Evolutionary conservation across 495 filamentous ascomycete species (phyloP), one percentile per base, ranked within the genome.

Genomic region (Hypomontagnella submonticulosa): DNA sequence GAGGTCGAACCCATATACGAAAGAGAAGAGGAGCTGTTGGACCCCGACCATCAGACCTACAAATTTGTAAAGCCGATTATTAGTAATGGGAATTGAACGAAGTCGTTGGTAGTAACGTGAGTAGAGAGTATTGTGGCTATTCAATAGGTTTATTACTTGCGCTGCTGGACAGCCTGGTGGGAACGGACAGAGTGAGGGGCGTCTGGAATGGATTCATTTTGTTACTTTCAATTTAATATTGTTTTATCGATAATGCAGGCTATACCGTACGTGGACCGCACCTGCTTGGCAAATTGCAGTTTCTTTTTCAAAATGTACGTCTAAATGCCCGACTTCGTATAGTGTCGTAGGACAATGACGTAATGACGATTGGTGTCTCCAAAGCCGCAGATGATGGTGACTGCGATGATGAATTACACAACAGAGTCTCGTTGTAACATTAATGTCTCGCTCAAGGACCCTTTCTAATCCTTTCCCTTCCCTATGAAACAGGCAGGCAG

Each of bases 21-120:
- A 11, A n/a, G n/a, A n/a, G n/a, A n/a, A n/a, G 20, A 44, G 33
- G 54, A 27, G 13, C 4, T 36, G 50, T 18, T 42, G 10, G 60
- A 66, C 12, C 57, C 61, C 11, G 51, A 65, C 12, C 63, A 71
- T 37, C 60, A 71, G 27, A 62, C 60, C 1, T 71, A 67, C 7
- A 37, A 32, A 32, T 49, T 71, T 12, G 23, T 16, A 16, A 47
- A 63, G 23, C 30, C 51, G 20, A 13, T 11, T 12, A 12, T 13
- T 7, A 20, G 34, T 15, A 36, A 23, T 16, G 51, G 13, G 18
- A 27, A 55, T 55, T 55, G 20, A 55, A 27, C 6, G 23, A 27
- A 27, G 23, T 2, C 23, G 2, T 27, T 27, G 2, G 23, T 6
- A 27, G 6, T 27, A 27, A 27, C 6, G 23, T 27, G 6, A 27